These are phyloP conservation scores for Cadophora luteo-olivacea DNA, from an alignment of 2,329 filamentous ascomycete species.

Conservation along the genomic window DNA sequence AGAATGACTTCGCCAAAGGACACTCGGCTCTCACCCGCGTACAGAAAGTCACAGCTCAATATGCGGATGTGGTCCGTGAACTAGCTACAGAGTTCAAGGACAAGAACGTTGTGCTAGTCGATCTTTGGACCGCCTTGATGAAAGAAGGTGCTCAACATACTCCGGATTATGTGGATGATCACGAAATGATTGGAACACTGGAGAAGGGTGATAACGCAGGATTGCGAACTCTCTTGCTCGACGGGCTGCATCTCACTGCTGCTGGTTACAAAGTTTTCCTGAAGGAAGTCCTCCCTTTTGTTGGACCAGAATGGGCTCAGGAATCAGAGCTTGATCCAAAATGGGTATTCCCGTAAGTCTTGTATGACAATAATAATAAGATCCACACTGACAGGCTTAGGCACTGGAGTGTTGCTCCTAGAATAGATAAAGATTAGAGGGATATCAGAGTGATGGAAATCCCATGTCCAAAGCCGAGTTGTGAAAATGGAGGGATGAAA, in stretches of 20 bases:
- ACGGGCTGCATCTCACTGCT: conserved; percentile 43
- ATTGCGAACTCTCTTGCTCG: conserved; percentile 35
- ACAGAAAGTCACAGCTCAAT: conserved; percentile 67
- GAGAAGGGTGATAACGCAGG: conserved; percentile 31
- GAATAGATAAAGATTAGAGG: conserved; percentile 19
- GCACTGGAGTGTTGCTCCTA: conserved; percentile 35
- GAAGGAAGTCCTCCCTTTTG: conserved; percentile 33
- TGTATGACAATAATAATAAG: background rate
- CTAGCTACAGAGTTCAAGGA: conserved; percentile 43
- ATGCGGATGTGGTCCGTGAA: conserved; percentile 65
- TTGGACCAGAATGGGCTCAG: conserved; percentile 37
- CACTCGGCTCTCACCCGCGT: conserved; percentile 56
- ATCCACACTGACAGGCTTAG: conserved; percentile 21
- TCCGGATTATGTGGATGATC: conserved; percentile 41
- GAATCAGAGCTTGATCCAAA: conserved; percentile 31
- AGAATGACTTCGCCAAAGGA: conserved; percentile 42
- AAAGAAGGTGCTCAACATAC: conserved; percentile 65
- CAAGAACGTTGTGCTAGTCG: conserved; percentile 65
- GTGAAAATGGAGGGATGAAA: background rate
- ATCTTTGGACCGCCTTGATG: conserved; percentile 84
- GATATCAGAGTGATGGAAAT: background rate
- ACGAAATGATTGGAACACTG: conserved; percentile 31
- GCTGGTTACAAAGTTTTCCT: conserved; percentile 42
- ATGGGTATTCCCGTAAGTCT: conserved; percentile 42
- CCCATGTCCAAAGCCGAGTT: background rate